Percentiles rank a stretch among this genome's conserved stretches.
Evolutionary conservation across 768 basidiomycete genomes (phyloP).

Genomic region (Russula vinacea): DNA sequence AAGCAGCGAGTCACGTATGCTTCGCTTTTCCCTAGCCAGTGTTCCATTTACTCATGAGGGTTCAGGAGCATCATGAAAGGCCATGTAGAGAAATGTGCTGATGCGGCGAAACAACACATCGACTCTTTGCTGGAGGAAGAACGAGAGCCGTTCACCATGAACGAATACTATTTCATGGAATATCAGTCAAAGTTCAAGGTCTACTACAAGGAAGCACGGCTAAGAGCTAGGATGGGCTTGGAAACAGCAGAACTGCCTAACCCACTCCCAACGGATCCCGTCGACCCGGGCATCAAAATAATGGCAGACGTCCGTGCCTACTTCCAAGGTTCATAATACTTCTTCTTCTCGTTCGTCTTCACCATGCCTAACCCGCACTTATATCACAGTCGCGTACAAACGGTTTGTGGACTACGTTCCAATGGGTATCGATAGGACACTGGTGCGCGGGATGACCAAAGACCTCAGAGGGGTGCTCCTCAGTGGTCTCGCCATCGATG

Average conservation of each 20-base stretch:
- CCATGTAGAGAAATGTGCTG: constrained; percentile 15
- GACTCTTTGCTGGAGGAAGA: constrained; percentile 22
- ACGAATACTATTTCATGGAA: constrained; percentile 31
- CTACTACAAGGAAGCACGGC: constrained; percentile 41
- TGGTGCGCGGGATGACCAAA: constrained; percentile 45
- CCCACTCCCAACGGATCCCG: constrained; percentile 49
- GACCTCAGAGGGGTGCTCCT: constrained; percentile 46
- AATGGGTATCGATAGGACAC: constrained; percentile 52
- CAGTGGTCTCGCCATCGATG: constrained; percentile 48
- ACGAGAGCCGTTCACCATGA: constrained; percentile 30
- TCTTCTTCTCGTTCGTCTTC: background rate
- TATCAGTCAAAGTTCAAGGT: constrained; percentile 48
- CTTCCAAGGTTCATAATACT: constrained; percentile 57
- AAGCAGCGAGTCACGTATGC: constrained; percentile 26
- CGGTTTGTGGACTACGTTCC: constrained; percentile 57
- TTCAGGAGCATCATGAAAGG: constrained; percentile 19
- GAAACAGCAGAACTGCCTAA: constrained; percentile 43
- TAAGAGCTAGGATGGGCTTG: constrained; percentile 40
- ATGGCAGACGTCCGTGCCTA: constrained; percentile 74
- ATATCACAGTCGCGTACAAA: constrained; percentile 50
- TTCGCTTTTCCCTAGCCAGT: background rate
- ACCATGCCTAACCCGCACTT: constrained; percentile 1
- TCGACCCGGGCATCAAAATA: constrained; percentile 54
- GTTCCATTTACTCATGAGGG: background rate
- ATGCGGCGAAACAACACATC: constrained; percentile 17